phyloP scores from a whole-genome alignment of 1,284 basidiomycete genomes.

The Thelephora terrestris region DNA sequence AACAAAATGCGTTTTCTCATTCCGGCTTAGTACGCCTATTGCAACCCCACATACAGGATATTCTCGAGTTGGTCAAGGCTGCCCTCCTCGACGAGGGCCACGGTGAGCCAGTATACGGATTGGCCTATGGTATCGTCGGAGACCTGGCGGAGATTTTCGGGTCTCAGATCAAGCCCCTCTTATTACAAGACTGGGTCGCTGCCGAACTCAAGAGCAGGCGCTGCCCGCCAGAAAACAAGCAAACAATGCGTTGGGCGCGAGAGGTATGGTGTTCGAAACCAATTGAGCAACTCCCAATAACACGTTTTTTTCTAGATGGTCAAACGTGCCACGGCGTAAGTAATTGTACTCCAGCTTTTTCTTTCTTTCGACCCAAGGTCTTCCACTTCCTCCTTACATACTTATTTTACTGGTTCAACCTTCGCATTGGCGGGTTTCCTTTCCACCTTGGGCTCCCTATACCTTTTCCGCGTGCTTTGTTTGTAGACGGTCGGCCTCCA shows the following conservation, averaged over 20 bases:
- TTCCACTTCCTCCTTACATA: too few relatives aligned
- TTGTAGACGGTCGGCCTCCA: too few relatives aligned
- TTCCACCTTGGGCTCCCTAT: too few relatives aligned
- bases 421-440: too few relatives aligned
- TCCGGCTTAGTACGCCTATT: conserved; percentile 45
- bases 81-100: conserved; percentile 77
- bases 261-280: conserved; percentile 41
- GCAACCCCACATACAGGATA: conserved; percentile 64
- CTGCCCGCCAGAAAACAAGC: conserved; percentile 62
- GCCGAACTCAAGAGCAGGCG: conserved; percentile 68
- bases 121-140: conserved; percentile 80
- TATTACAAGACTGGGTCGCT: conserved; percentile 79
- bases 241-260: conserved; percentile 73
- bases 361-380: too few relatives aligned
- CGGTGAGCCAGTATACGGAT: conserved; percentile 37
- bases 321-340: conserved; percentile 55
- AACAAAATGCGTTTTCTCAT: conserved; percentile 9
- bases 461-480: too few relatives aligned
- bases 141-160: conserved; percentile 86
- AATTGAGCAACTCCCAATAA: neutral
- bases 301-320: conserved; percentile 41
- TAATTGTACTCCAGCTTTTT: neutral
- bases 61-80: conserved; percentile 77
- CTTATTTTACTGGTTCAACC: too few relatives aligned
- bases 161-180: conserved; percentile 70